Percentiles rank a stretch among this genome's conserved stretches.
phyloP scores from a whole-genome alignment of 2,329 filamentous ascomycete species.

The Arthroderma sp. region DNA sequence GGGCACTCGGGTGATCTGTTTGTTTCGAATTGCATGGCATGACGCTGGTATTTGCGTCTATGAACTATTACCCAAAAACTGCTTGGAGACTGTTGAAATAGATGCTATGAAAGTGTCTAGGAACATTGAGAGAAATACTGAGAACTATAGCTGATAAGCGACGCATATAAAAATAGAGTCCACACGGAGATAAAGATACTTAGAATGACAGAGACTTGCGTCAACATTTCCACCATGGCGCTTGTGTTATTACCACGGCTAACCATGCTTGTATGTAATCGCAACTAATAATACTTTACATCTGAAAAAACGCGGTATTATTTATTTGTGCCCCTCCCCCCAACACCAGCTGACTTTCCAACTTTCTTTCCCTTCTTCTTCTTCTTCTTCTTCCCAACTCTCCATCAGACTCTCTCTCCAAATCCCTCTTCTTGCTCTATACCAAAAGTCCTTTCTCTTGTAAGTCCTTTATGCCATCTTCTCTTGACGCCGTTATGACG shows the following conservation, averaged over 20 bases:
- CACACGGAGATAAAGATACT: no score
- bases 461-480: neutral
- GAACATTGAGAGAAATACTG: no score
- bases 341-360: constrained; percentile 2
- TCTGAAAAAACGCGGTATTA: constrained; percentile 4
- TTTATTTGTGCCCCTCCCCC: constrained; percentile 8
- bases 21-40: no score
- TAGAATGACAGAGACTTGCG: neutral
- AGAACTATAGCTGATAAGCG: no score
- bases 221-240: neutral
- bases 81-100: no score
- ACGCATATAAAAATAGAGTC: no score
- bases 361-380: constrained; percentile 1
- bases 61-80: no score
- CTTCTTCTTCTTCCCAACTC: neutral
- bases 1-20: neutral
- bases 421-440: neutral
- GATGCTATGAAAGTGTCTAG: no score
- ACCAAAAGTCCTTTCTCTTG: neutral
- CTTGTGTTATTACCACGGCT: no score
- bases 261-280: no score
- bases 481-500: neutral
- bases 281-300: no score
- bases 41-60: no score
- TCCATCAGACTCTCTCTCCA: neutral